A percentile compares a stretch with the other conserved stretches of the same genome.
Conservation (phyloP, 202 grass and related monocot species). For the Eragrostis tef region DNA sequence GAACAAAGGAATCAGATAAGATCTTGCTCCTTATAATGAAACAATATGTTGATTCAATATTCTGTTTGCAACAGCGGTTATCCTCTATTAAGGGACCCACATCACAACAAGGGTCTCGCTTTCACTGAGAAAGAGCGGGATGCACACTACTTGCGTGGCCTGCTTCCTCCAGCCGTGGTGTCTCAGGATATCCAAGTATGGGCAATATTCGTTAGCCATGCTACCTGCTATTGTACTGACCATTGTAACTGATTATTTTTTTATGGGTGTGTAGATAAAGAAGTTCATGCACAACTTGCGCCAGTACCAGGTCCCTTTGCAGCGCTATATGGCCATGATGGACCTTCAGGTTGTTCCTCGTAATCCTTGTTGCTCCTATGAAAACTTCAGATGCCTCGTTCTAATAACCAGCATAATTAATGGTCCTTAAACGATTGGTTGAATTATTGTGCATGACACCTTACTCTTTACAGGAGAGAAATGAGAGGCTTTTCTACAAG, state of each 20-base stretch:
- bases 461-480: conserved; percentile 65
- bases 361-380: conserved; percentile 6
- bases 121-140: conserved; percentile 85
- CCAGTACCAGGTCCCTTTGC: conserved; percentile 78
- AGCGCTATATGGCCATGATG: conserved; percentile 96
- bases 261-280: conserved; percentile 65
- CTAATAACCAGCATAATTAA: neutral
- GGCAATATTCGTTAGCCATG: neutral
- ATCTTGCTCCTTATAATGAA: neutral
- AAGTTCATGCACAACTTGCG: conserved; percentile 89
- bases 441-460: neutral
- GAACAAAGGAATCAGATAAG: neutral
- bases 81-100: conserved; percentile 88
- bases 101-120: conserved; percentile 88
- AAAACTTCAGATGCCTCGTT: neutral
- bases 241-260: conserved; percentile 16
- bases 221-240: conserved; percentile 26
- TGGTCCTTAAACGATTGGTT: conserved; percentile 22
- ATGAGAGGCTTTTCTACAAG: conserved; percentile 97
- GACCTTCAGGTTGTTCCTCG: conserved; percentile 74
- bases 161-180: conserved; percentile 82
- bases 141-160: conserved; percentile 90
- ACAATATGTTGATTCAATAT: conserved; percentile 23
- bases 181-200: conserved; percentile 81
- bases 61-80: conserved; percentile 69